These are phyloP conservation scores for Yamadazyma scolyti DNA, from an alignment of 805 yeast species.

Conservation along the genomic window DNA sequence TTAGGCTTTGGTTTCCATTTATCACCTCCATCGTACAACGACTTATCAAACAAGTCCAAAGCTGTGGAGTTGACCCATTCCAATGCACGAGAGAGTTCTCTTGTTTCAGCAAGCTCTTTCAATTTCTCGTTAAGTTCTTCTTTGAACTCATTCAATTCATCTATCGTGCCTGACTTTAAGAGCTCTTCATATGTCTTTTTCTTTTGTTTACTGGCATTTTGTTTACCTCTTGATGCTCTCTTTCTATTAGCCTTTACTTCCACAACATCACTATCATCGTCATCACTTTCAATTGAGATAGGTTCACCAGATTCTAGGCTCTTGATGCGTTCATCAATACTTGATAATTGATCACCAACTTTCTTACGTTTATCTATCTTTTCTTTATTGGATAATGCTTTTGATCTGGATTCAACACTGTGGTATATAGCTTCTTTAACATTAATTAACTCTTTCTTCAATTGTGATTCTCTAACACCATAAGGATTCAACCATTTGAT, in stretches of 20 bases:
- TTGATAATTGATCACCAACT: conserved; percentile 36
- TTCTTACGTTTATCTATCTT: conserved; percentile 31
- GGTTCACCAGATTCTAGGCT: conserved; percentile 10
- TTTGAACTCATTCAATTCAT: conserved; percentile 21
- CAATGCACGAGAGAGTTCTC: conserved; percentile 43
- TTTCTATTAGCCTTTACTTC: conserved; percentile 22
- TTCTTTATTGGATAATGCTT: conserved; percentile 30
- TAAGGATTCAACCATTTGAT: conserved; percentile 67
- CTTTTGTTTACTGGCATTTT: conserved; percentile 31
- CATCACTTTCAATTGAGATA: conserved; percentile 19
- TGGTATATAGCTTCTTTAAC: conserved; percentile 50
- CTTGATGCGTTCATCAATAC: conserved; percentile 20
- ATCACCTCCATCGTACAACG: conserved; percentile 57
- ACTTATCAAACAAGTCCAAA: conserved; percentile 45
- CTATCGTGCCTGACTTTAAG: conserved; percentile 22
- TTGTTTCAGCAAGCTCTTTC: conserved; percentile 29
- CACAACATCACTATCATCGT: conserved; percentile 29
- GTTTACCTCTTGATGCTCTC: conserved; percentile 25
- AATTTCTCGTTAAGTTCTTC: conserved; percentile 27
- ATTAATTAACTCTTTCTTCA: conserved; percentile 57
- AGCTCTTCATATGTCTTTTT: conserved; percentile 28
- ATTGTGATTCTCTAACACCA: conserved; percentile 68
- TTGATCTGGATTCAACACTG: conserved; percentile 58
- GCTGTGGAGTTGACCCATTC: conserved; percentile 66
- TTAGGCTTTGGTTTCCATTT: conserved; percentile 14